Conservation (phyloP, 2,329 filamentous ascomycete genomes). For the Aspergillus quadrilineatus region DNA sequence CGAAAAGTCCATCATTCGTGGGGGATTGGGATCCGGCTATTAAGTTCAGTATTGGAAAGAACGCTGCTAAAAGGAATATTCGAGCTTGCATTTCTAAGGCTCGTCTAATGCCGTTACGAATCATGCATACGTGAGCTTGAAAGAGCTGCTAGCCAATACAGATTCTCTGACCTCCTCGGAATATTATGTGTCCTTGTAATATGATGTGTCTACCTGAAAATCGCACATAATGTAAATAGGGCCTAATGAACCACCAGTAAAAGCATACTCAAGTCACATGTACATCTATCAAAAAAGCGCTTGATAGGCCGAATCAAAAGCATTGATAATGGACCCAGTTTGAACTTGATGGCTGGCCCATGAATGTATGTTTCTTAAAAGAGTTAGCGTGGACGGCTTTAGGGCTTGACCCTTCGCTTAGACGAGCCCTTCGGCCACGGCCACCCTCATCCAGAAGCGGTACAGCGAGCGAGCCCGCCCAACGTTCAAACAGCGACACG, state of each 20-base stretch:
- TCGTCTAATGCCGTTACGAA: conserved; percentile 41
- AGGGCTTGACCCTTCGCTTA: conserved; percentile 48
- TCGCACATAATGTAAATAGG: background rate
- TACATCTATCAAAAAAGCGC: background rate
- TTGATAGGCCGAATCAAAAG: conserved; percentile 2
- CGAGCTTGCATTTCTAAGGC: conserved; percentile 31
- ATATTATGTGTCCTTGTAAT: conserved; percentile 6
- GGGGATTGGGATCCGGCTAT: conserved; percentile 51
- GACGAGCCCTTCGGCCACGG: conserved; percentile 33
- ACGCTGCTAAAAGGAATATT: conserved; percentile 28
- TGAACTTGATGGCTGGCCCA: background rate
- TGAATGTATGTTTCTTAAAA: conserved; percentile 20
- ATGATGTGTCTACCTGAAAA: background rate
- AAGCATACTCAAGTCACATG: background rate
- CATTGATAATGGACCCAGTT: conserved; percentile 1
- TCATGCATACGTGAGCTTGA: conserved; percentile 34
- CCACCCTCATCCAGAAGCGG: conserved; percentile 37
- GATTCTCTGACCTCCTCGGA: conserved; percentile 33
- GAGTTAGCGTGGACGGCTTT: conserved; percentile 26
- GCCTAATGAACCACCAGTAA: background rate
- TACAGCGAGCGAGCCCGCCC: conserved; percentile 25
- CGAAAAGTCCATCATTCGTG: conserved; percentile 59
- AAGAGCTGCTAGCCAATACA: conserved; percentile 38
- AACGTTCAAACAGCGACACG: conserved; percentile 37
- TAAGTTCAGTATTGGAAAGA: conserved; percentile 31